Base-by-base conservation (phyloP, 768 basidiomycete genomes). In the Leccinum broughii region DNA sequence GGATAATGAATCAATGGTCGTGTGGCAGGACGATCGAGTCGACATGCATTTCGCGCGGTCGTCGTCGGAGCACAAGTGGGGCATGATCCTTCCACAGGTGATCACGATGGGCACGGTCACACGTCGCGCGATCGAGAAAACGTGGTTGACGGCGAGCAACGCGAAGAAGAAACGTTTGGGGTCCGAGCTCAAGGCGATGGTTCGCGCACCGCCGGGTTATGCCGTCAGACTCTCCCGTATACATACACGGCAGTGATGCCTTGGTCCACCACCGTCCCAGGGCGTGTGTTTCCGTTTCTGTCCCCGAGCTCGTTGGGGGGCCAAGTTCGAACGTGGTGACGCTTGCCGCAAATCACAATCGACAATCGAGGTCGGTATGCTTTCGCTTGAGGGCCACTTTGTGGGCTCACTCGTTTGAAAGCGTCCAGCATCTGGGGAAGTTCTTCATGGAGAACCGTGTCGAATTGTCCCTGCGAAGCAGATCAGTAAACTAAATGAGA, bases 261-360 rank as follows among this genome's bases (percentile, higher is more conserved):
- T 67, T 83, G 82, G 71, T 94, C 92, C 13, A 92, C 86, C 4
- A 94, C 84, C 0, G 92, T 92, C 2, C 92, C 92, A 0, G 92
- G 88, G 3, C 79, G 80, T 0, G 91, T 90, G 66, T 94, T 93
- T 1, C 91, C 90, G 59, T 89, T 90, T 56, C 70, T 77, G 64
- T 85, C 84, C 2, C 83, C 87, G 48, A 77, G 66, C 5, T 77
- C 67, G 1, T 79, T 70, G 0, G 83, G 81, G 0, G 89, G 80
- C 70, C 79, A 91, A 70, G 87, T 85, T 28, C 86, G 81, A 15
- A 82, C 70, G 26, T 80, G 78, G 60, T 79, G 79, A 3, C 88
- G 82, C 71, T 93, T 93, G 69, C 92, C 92, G 66, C 92, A 94
- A 44, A 93, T 86, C 60, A 90, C 73, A 65, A 93, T 90, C 2